Evolutionary conservation across 2,329 filamentous ascomycete species (phyloP), one percentile per base, ranked within the genome.

Genomic region (Cytospora piceicola): DNA sequence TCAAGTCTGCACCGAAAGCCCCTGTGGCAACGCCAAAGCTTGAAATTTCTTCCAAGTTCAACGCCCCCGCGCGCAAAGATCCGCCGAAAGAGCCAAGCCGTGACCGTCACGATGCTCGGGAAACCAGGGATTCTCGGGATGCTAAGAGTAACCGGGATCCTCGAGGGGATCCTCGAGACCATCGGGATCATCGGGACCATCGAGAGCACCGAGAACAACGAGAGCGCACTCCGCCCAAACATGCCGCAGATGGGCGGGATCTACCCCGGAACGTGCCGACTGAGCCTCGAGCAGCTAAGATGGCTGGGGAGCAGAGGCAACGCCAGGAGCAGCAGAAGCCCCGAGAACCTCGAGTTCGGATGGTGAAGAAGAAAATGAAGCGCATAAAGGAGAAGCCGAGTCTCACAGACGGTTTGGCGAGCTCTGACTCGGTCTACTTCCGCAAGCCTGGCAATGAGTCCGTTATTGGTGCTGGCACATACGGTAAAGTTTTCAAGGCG

Each of bases 391-490:
- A 88, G 56, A 88, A 89, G 61, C 93, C 92, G 2, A 85, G 82
- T 6, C 79, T 98, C 1, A 80, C 89, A 0, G 80, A 88, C 29
- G 92, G 97, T 36, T 86, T 94, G 71, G 87, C 88, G 14, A 81
- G 83, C 7, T 96, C 94, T 0, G 90, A 94, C 55, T 97, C 94
- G 0, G 93, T 98, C 4, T 98, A 96, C 77, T 97, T 90, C 79
- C 86, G 94, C 69, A 98, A 97, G 75, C 94, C 94, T 1, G 94
- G 94, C n/a, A 97, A 98, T 71, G 94, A 96, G 75, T 98, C 94
- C 0, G 94, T 98, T 0, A 90, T 98, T 24, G 94, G 94, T 20
- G 96, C 94, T 53, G 94, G 94, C 14, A 98, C 94, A 0, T 98
- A 97, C 72, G 95, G 93, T 61, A 96, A 96, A 76, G 93, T 97